Evolutionary conservation across 2,329 filamentous ascomycete genomes (phyloP).

Genomic region (Rhinocladiella similis): DNA sequence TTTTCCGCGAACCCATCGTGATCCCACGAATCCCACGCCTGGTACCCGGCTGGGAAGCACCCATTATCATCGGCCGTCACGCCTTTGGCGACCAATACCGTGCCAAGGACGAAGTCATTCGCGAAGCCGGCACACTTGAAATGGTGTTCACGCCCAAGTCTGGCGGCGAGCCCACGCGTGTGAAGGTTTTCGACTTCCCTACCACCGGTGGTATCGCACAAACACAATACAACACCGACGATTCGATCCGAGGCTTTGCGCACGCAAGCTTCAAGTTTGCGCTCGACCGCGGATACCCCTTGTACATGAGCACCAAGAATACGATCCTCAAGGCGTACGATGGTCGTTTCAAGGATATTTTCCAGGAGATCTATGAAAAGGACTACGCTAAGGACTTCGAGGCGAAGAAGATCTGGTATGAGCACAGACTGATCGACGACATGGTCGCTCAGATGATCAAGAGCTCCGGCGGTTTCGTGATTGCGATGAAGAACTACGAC

Average conservation of each 20-base stretch:
- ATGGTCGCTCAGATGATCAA: conserved; percentile 99
- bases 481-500: conserved; percentile 99
- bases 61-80: conserved; percentile 98
- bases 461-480: conserved; percentile 92
- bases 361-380: conserved; percentile 91
- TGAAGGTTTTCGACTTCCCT: conserved; percentile 90
- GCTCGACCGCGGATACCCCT: conserved; percentile 78
- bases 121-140: conserved; percentile 81
- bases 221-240: conserved; percentile 97
- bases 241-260: conserved; percentile 91
- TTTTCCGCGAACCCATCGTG: conserved; percentile 98
- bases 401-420: conserved; percentile 94
- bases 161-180: conserved; percentile 74
- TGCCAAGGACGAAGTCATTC: conserved; percentile 85
- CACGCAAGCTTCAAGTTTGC: conserved; percentile 97
- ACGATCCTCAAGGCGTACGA: conserved; percentile 99
- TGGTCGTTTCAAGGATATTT: conserved; percentile 98
- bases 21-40: conserved; percentile 90
- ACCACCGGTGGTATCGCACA: conserved; percentile 83
- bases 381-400: conserved; percentile 88
- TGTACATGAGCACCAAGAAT: conserved; percentile 99
- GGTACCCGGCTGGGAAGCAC: conserved; percentile 96
- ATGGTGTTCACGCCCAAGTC: conserved; percentile 85
- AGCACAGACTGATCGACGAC: conserved; percentile 98
- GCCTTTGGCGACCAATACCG: conserved; percentile 99